Evolutionary conservation across 768 basidiomycete genomes (phyloP).

Genomic region (Lactarius trivialis): DNA sequence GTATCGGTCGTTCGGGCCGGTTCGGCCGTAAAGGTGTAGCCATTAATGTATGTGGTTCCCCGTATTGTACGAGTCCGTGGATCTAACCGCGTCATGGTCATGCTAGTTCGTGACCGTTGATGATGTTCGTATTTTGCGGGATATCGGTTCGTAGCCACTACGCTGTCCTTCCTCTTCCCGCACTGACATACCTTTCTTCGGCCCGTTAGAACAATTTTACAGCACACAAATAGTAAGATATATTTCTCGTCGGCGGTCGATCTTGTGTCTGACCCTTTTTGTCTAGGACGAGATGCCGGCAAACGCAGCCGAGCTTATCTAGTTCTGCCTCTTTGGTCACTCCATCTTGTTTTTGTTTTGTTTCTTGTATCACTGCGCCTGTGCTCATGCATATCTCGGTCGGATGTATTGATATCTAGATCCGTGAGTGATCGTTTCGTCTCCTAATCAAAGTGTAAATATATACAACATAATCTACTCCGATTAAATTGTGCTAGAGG

Average conservation of each 20-base stretch:
- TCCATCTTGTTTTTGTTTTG: not conserved
- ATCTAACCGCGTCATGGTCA: not conserved
- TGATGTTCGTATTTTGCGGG: too few species aligned
- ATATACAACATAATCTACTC: too few species aligned
- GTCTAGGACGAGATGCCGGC: constrained; percentile 97
- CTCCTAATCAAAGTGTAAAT: too few species aligned
- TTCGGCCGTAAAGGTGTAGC: constrained; percentile 99
- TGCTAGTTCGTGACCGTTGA: constrained; percentile 85
- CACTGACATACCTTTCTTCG: too few species aligned
- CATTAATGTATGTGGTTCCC: constrained; percentile 75
- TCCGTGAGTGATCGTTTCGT: too few species aligned
- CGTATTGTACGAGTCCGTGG: not conserved
- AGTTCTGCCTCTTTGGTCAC: constrained; percentile 28
- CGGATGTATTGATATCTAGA: constrained; percentile 17
- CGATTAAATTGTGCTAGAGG: too few species aligned
- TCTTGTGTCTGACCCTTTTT: constrained; percentile 28
- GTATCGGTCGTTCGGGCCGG: constrained; percentile 98
- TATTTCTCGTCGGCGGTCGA: too few species aligned
- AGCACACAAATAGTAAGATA: too few species aligned
- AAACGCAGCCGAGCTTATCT: constrained; percentile 96
- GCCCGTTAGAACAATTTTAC: too few species aligned
- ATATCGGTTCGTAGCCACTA: too few species aligned
- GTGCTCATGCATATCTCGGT: constrained; percentile 3
- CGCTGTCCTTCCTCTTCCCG: too few species aligned
- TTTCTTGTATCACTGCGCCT: constrained; percentile 10